Evolutionary conservation across 2,329 filamentous ascomycete species (phyloP).

Genomic region (Aspergillus luchuensis): DNA sequence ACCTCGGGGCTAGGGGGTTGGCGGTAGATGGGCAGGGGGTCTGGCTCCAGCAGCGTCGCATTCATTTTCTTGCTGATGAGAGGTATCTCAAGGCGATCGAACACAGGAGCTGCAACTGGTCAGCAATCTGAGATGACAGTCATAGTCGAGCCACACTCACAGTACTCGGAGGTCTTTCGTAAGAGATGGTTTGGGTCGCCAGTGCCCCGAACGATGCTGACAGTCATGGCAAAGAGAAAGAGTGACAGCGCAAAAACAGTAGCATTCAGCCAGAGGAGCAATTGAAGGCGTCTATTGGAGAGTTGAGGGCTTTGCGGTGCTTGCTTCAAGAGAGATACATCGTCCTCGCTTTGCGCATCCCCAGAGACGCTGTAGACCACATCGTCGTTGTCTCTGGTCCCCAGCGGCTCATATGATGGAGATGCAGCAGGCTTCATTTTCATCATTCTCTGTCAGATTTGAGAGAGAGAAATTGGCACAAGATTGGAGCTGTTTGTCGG

Average conservation of each 20-base stretch:
- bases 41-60: not conserved
- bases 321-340: not conserved
- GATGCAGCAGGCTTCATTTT: not conserved
- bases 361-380: not conserved
- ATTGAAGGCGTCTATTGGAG: not conserved
- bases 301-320: not conserved
- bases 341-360: not conserved
- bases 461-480: not conserved
- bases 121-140: not conserved
- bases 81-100: not conserved
- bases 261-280: not conserved
- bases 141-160: not conserved
- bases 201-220: not conserved
- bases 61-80: not conserved
- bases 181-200: not conserved
- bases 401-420: not conserved
- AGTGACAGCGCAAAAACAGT: not conserved
- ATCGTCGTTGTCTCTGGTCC: not conserved
- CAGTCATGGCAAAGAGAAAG: not conserved
- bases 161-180: slow-evolving; percentile 2
- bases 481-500: not conserved
- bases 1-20: slow-evolving; percentile 7
- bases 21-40: slow-evolving; percentile 6
- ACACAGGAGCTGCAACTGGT: not conserved
- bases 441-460: not conserved